These are phyloP conservation scores for Candida corydali DNA, from an alignment of 805 yeast species.

Conservation along the genomic window DNA sequence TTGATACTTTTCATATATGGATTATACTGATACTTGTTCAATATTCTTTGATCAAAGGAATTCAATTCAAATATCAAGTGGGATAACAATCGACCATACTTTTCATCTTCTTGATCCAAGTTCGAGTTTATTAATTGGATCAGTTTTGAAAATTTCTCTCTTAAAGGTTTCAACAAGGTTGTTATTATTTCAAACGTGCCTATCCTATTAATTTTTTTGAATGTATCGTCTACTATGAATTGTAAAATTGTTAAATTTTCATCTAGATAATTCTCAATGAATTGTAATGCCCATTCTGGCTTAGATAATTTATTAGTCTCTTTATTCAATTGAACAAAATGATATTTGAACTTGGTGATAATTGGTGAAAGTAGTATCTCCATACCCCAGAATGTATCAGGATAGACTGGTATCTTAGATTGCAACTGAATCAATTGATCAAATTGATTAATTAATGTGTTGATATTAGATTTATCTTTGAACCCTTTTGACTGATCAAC, in stretches of 20 bases:
- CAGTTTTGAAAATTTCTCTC: slow-evolving; percentile 36
- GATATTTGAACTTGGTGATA: slow-evolving; percentile 50
- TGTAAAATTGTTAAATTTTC: slow-evolving; percentile 39
- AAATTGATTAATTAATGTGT: slow-evolving; percentile 10
- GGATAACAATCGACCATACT: slow-evolving; percentile 46
- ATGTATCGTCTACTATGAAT: slow-evolving; percentile 31
- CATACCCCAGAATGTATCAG: slow-evolving; percentile 48
- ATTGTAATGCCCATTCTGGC: slow-evolving; percentile 69
- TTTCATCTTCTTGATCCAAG: slow-evolving; percentile 21
- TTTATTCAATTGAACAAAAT: slow-evolving; percentile 47
- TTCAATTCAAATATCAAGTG: slow-evolving; percentile 58
- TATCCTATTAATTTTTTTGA: slow-evolving; percentile 22
- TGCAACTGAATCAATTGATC: slow-evolving; percentile 28
- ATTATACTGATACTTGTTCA: slow-evolving; percentile 41
- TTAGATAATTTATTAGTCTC: slow-evolving; percentile 63
- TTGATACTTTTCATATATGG: slow-evolving; percentile 29
- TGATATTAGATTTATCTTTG: slow-evolving; percentile 13
- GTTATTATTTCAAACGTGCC: slow-evolving; percentile 40
- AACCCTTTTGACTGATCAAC: slow-evolving; percentile 22
- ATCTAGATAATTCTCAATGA: slow-evolving; percentile 39
- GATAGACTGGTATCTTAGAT: slow-evolving; percentile 24
- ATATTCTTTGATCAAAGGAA: slow-evolving; percentile 51
- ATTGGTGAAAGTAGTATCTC: slow-evolving; percentile 44
- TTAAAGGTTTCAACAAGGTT: slow-evolving; percentile 43
- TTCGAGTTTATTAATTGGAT: slow-evolving; percentile 19